Base-by-base conservation (phyloP, 1,284 basidiomycete species). In the Cystobasidium pallidum region DNA sequence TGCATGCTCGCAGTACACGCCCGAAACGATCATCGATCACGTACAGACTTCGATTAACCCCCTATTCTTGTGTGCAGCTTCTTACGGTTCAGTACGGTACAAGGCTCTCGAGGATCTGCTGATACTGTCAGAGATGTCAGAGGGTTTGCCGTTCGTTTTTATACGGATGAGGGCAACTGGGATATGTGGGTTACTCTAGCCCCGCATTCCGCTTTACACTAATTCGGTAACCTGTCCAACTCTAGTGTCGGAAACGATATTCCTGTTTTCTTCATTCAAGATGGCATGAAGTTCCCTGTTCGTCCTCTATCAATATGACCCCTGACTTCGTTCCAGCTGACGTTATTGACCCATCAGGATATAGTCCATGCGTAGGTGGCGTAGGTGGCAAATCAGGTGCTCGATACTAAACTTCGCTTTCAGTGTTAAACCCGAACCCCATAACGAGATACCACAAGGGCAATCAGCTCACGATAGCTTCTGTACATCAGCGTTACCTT, bases 211-310 rank as follows among this genome's bases (percentile, higher is more conserved):
- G n/a, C n/a, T n/a, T n/a, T n/a, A n/a, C n/a, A n/a, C n/a, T n/a
- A n/a, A n/a, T n/a, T n/a, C n/a, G n/a, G n/a, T n/a, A n/a, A n/a
- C n/a, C n/a, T n/a, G n/a, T n/a, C n/a, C n/a, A n/a, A 39, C 13
- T 39, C 7, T 39, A 6, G 19, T 13, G 26, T 43, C n/a, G 58
- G 62, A 1, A 64, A 64, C 45, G 30, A 49, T 32, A 64, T 64
- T 8, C 62, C 62, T 13, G 58, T 54, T 19, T 66, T 66, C 49
- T 57, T 54, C 24, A 61, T 59, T 34, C 75, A 75, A 73, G 88
- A 89, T 74, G 88, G 89, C 0, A 88, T 92, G 80, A 90, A 91
- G 79, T 93, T 92, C 78, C 88, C 89, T 17, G 91, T 92, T 2
- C 28, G 1, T 15, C 32, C 11, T 77, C 82, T 93, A 65, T 84